These are phyloP conservation scores for Berkeleyomyces rouxiae DNA, from an alignment of 2,329 filamentous ascomycete genomes.

Conservation along the genomic window DNA sequence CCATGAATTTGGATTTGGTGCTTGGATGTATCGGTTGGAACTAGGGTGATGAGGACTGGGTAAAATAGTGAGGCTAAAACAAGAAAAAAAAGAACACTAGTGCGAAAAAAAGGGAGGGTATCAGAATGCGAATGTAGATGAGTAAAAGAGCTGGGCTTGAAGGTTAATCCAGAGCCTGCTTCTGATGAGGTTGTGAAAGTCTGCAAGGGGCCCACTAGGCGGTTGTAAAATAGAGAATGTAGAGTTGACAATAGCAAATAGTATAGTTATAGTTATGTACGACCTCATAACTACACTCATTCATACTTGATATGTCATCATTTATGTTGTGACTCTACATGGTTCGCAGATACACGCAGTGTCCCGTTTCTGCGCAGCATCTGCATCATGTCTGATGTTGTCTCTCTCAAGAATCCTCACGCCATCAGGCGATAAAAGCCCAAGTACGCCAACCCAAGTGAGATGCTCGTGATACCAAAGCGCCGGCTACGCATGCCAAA, in stretches of 20 bases:
- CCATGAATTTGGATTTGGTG: slow-evolving; percentile 21
- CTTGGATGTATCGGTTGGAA: neutral
- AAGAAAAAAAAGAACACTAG: neutral
- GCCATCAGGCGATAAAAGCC: slow-evolving; percentile 42
- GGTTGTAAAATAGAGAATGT: neutral
- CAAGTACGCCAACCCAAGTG: slow-evolving; percentile 49
- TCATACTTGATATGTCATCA: too few species aligned
- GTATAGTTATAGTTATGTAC: neutral
- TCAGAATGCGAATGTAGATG: neutral
- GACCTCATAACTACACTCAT: too few species aligned
- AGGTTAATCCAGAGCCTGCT: neutral
- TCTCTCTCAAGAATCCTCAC: neutral
- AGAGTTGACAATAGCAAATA: neutral
- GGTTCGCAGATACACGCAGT: neutral
- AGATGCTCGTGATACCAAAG: slow-evolving; percentile 50
- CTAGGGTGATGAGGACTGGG: neutral
- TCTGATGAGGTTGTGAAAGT: neutral
- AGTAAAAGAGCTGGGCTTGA: neutral
- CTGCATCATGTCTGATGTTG: neutral
- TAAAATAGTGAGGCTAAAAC: neutral
- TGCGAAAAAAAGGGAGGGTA: neutral
- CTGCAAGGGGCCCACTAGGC: neutral
- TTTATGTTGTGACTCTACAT: neutral
- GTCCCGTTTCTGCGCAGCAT: neutral
- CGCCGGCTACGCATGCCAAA: slow-evolving; percentile 58